Evolutionary conservation across 768 basidiomycete species (phyloP).

Genomic region (Leucosporidium creatinivorum): DNA sequence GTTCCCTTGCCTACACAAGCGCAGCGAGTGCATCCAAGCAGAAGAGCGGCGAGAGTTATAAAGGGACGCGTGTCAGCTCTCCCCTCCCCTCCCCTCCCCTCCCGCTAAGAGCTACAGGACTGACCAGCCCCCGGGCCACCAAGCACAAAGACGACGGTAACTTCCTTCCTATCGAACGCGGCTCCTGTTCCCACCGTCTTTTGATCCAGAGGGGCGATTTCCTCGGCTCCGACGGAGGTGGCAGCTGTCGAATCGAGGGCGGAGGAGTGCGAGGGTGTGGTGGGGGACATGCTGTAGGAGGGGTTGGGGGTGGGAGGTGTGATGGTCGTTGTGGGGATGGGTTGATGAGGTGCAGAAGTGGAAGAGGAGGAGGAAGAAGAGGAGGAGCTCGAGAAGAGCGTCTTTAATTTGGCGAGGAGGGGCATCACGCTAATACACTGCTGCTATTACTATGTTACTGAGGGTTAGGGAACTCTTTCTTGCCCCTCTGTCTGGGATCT

Average conservation of each 20-base stretch:
- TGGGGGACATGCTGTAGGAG: background rate
- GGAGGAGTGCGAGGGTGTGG: constrained; percentile 54
- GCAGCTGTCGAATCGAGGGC: constrained; percentile 11
- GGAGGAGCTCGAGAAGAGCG: background rate
- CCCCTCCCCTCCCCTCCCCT: background rate
- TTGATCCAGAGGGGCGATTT: too few relatives aligned
- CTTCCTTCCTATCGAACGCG: constrained; percentile 34
- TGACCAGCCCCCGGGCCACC: constrained; percentile 53
- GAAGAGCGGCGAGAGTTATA: background rate
- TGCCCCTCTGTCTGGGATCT: too few relatives aligned
- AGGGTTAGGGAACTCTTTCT: too few relatives aligned
- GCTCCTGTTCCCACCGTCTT: background rate
- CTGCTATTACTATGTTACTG: too few relatives aligned
- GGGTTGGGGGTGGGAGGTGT: background rate
- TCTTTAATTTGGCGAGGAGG: background rate
- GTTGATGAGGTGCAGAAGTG: background rate
- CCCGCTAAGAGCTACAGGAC: background rate
- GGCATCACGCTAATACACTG: background rate
- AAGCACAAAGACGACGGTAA: constrained; percentile 87
- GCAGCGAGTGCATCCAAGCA: background rate
- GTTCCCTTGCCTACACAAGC: constrained; percentile 78
- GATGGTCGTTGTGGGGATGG: background rate
- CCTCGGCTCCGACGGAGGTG: background rate
- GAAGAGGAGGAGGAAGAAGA: background rate
- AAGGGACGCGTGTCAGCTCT: background rate